phyloP scores from a whole-genome alignment of 2,329 filamentous ascomycete genomes.

The Monilinia aucupariae region DNA sequence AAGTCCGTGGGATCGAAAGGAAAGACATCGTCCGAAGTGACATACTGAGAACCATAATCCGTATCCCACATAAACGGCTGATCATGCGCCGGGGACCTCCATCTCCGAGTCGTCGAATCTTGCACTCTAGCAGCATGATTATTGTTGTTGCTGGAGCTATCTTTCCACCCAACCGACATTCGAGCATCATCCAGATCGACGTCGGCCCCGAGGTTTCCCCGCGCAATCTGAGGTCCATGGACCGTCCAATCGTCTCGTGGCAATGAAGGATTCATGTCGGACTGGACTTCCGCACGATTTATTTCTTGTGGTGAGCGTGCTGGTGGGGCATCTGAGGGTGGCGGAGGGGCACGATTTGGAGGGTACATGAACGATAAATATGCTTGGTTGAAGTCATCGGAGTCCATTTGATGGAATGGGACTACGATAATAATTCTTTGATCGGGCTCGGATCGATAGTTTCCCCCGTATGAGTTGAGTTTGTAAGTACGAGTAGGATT shows the following conservation, averaged over 20 bases:
- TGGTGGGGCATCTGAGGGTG: neutral
- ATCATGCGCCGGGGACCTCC: neutral
- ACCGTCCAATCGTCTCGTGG: neutral
- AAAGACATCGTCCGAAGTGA: neutral
- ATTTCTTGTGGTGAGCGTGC: neutral
- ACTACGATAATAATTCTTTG: neutral
- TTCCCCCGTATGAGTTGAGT: neutral
- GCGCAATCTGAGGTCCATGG: neutral
- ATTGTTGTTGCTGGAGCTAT: no score
- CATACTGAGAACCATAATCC: neutral
- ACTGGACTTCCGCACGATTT: neutral
- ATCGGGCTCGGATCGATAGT: neutral
- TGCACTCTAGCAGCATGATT: neutral
- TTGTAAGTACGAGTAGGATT: neutral
- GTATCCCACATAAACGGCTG: neutral
- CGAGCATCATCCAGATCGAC: conserved; percentile 1
- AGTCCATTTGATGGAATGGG: neutral
- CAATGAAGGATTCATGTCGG: neutral
- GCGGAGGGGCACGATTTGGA: neutral
- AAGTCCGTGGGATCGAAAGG: neutral
- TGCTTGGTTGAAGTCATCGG: neutral
- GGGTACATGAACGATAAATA: neutral
- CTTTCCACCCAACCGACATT: conserved; percentile 6
- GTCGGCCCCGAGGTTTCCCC: neutral
- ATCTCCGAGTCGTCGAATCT: neutral